Evolutionary conservation across 805 yeast genomes (phyloP).

Genomic region (Candida tallmaniae): DNA sequence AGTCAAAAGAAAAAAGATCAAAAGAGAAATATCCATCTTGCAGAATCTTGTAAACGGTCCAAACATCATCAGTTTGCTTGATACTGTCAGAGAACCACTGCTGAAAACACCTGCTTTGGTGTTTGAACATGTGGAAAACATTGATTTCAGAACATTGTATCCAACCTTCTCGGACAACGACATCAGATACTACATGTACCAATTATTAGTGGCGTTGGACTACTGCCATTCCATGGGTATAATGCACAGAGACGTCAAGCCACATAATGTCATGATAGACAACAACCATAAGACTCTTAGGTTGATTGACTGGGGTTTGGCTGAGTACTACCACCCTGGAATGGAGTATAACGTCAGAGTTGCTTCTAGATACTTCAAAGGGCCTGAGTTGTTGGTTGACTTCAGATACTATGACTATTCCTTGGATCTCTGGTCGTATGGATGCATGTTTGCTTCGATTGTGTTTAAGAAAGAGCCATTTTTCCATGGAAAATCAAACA

Average conservation of each 20-base stretch:
- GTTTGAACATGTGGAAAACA: constrained; percentile 78
- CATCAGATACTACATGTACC: constrained; percentile 78
- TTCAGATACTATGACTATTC: constrained; percentile 83
- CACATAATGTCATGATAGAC: constrained; percentile 92
- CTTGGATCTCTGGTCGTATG: constrained; percentile 85
- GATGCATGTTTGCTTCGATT: constrained; percentile 88
- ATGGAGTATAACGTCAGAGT: constrained; percentile 89
- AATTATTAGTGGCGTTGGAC: constrained; percentile 77
- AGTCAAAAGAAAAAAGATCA: constrained; percentile 87
- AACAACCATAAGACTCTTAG: constrained; percentile 58
- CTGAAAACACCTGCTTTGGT: constrained; percentile 85
- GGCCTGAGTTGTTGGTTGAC: constrained; percentile 85
- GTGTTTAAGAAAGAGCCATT: constrained; percentile 88
- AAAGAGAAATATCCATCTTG: constrained; percentile 82
- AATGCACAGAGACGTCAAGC: constrained; percentile 92
- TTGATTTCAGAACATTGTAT: constrained; percentile 82
- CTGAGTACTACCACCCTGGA: constrained; percentile 88
- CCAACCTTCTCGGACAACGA: constrained; percentile 74
- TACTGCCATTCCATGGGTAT: constrained; percentile 91
- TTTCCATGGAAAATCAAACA: constrained; percentile 87
- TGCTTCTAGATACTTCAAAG: constrained; percentile 88
- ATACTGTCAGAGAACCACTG: constrained; percentile 83
- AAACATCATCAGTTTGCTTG: constrained; percentile 68
- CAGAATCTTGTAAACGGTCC: constrained; percentile 84
- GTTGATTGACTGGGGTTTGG: constrained; percentile 92